phyloP scores from a whole-genome alignment of 768 basidiomycete genomes.

The Lactarius sp. region DNA sequence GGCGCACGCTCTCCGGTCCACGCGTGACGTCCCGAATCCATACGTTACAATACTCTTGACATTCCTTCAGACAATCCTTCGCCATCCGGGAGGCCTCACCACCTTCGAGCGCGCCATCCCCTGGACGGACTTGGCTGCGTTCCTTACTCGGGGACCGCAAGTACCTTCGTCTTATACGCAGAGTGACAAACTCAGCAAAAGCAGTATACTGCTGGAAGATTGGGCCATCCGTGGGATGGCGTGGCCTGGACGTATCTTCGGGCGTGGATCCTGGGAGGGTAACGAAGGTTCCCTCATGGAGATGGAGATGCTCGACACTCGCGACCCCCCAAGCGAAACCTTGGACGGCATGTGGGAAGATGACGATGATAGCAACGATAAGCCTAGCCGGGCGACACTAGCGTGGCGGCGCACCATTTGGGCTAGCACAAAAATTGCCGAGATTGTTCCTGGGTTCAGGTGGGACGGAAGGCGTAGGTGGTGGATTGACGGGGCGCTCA shows the following conservation, averaged over 20 bases:
- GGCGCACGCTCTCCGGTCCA: conserved; percentile 59
- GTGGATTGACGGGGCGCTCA: conserved; percentile 59
- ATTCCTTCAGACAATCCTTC: conserved; percentile 75
- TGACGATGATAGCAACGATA: conserved; percentile 53
- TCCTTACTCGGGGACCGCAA: conserved; percentile 58
- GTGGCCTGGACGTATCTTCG: conserved; percentile 91
- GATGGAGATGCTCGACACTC: conserved; percentile 59
- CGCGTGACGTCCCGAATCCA: conserved; percentile 70
- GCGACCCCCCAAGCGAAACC: conserved; percentile 53
- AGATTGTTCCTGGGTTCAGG: conserved; percentile 68
- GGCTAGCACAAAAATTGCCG: conserved; percentile 60
- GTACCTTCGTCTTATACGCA: conserved; percentile 37
- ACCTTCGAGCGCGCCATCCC: conserved; percentile 76
- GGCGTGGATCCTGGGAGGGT: conserved; percentile 90
- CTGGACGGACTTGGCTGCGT: conserved; percentile 69
- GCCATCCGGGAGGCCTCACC: conserved; percentile 53
- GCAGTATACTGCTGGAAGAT: conserved; percentile 68
- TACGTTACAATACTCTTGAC: conserved; percentile 86
- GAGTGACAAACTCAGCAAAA: conserved; percentile 11
- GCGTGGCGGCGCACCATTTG: conserved; percentile 78
- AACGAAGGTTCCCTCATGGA: conserved; percentile 41
- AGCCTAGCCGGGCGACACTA: conserved; percentile 32
- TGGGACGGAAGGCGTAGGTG: conserved; percentile 61
- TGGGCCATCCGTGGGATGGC: conserved; percentile 96
- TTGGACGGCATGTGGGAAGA: conserved; percentile 83